phyloP scores from a whole-genome alignment of 192 early-diverging fungal genomes.

The Podila epicladia region DNA sequence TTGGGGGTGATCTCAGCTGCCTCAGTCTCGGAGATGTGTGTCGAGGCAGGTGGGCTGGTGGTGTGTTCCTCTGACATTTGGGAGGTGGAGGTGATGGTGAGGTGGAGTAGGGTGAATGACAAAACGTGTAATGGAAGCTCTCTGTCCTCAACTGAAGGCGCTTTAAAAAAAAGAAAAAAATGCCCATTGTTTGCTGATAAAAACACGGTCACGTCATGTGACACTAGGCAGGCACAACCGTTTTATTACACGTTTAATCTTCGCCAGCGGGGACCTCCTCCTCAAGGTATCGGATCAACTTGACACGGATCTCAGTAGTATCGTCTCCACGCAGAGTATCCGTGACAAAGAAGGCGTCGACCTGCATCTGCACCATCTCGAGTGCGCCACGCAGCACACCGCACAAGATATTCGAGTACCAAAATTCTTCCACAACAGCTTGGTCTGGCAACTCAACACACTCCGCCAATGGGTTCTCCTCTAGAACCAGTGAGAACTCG shows the following conservation, averaged over 20 bases:
- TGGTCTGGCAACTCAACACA: slow-evolving; percentile 95
- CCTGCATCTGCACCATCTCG: slow-evolving; percentile 97
- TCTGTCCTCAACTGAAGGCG: neutral
- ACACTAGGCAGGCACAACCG: neutral
- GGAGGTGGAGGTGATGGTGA: neutral
- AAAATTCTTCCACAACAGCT: slow-evolving; percentile 74
- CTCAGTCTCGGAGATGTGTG: slow-evolving; percentile 29
- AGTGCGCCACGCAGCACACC: slow-evolving; percentile 94
- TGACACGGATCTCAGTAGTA: slow-evolving; percentile 90
- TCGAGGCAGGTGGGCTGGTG: neutral
- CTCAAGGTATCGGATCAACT: slow-evolving; percentile 86
- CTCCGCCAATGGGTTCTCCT: slow-evolving; percentile 97
- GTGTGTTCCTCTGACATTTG: slow-evolving; percentile 13
- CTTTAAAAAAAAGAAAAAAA: slow-evolving; percentile 3
- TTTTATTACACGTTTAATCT: slow-evolving; percentile 61
- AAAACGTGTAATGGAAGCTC: neutral
- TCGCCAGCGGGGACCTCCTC: slow-evolving; percentile 96
- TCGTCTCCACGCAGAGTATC: slow-evolving; percentile 91
- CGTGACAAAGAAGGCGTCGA: slow-evolving; percentile 84
- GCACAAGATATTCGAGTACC: slow-evolving; percentile 97
- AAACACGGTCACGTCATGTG: neutral
- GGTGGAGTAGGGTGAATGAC: neutral
- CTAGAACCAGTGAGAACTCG: slow-evolving; percentile 94
- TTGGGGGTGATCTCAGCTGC: slow-evolving; percentile 41
- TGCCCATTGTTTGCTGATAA: neutral